Percentiles rank a stretch among this genome's conserved stretches.
Evolutionary conservation across 2,329 filamentous ascomycete genomes (phyloP).

Genomic region (Diaporthe citrichinensis): DNA sequence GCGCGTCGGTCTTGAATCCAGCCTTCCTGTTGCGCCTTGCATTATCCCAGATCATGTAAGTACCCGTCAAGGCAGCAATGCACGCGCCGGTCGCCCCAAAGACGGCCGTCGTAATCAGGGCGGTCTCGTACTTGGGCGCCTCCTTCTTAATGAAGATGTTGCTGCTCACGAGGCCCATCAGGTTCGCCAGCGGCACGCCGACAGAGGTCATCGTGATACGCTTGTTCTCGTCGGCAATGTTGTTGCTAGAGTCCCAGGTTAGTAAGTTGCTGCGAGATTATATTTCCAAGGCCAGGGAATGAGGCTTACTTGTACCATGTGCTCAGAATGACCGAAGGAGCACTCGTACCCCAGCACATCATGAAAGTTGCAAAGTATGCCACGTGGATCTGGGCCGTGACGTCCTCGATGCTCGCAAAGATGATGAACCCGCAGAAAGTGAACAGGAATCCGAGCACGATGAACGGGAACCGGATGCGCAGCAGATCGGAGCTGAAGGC

Average conservation of each 20-base stretch:
- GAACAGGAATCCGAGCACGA: constrained; percentile 79
- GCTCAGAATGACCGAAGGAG: constrained; percentile 78
- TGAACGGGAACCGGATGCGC: constrained; percentile 79
- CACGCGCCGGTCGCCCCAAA: constrained; percentile 73
- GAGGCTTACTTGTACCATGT: constrained; percentile 71
- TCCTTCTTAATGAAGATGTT: constrained; percentile 78
- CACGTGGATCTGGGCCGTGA: constrained; percentile 71
- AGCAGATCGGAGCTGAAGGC: constrained; percentile 79
- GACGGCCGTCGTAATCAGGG: constrained; percentile 73
- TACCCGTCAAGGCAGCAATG: constrained; percentile 68
- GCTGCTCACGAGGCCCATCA: constrained; percentile 80
- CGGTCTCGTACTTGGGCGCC: constrained; percentile 75
- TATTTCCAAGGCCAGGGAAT: neutral
- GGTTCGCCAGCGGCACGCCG: constrained; percentile 80
- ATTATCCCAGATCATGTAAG: constrained; percentile 78
- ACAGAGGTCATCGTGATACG: constrained; percentile 79
- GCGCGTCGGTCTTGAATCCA: constrained; percentile 68
- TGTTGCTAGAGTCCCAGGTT: constrained; percentile 64
- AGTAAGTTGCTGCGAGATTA: neutral
- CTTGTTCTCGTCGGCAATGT: constrained; percentile 82
- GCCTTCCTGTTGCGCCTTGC: constrained; percentile 68
- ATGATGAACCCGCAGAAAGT: constrained; percentile 86
- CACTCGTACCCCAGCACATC: constrained; percentile 86
- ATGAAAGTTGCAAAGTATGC: constrained; percentile 85
- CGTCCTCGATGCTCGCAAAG: constrained; percentile 74